phyloP scores from a whole-genome alignment of 1,139 yeast genomes.

The Lodderomyces elongisporus region DNA sequence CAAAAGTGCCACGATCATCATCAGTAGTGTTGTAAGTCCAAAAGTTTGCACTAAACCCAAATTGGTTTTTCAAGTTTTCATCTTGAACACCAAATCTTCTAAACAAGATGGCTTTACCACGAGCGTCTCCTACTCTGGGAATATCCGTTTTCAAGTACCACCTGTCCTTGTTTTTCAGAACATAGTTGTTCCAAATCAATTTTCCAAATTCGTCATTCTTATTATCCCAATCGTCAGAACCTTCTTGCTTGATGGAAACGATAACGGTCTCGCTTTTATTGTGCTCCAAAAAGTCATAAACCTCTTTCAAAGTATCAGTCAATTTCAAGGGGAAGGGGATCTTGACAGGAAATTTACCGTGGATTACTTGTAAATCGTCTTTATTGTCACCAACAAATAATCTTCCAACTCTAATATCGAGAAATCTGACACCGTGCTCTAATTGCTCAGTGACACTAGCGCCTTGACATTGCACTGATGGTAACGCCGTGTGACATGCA shows the following conservation, averaged over 20 bases:
- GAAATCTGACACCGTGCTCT: conserved; percentile 66
- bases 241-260: conserved; percentile 73
- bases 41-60: conserved; percentile 64
- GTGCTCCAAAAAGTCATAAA: conserved; percentile 51
- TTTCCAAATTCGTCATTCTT: conserved; percentile 62
- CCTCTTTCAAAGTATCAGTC: conserved; percentile 45
- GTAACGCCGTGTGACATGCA: conserved; percentile 69
- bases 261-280: conserved; percentile 59
- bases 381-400: conserved; percentile 45
- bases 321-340: conserved; percentile 55
- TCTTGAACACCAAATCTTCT: conserved; percentile 65
- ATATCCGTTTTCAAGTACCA: conserved; percentile 59
- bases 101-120: conserved; percentile 65
- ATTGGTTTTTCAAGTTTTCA: conserved; percentile 36
- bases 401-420: conserved; percentile 64
- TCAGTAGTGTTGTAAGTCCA: conserved; percentile 67
- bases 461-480: conserved; percentile 78
- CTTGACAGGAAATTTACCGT: conserved; percentile 72
- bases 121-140: conserved; percentile 56
- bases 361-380: conserved; percentile 57
- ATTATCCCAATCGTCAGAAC: conserved; percentile 60
- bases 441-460: conserved; percentile 57
- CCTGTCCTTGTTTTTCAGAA: conserved; percentile 44
- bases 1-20: conserved; percentile 59
- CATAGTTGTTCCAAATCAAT: conserved; percentile 56